Base-by-base conservation (phyloP, 495 filamentous ascomycete species). In the Aspergillus egyptiacus region DNA sequence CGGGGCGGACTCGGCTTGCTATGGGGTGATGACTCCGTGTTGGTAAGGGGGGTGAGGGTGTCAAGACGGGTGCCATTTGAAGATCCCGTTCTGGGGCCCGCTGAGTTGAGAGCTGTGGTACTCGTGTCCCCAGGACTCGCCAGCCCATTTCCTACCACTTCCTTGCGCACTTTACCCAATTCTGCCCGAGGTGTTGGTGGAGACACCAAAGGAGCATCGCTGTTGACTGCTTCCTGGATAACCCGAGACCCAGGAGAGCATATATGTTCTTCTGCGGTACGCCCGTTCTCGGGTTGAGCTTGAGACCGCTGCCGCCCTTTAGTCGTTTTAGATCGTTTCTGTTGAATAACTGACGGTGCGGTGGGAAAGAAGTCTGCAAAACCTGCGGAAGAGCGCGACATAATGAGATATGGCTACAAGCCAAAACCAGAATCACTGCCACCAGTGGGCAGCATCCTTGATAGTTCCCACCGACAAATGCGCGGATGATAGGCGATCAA, bases 321-420 rank as follows among this genome's bases (percentile, higher is more conserved):
- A 40, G 66, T 62, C 46, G 64, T 53, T 61, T 68, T 66, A 48
- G 54, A 60, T 63, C 73, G 73, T 63, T 71, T 79, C 59, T 76
- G 74, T 53, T 73, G 72, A 27, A 84, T 73, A 51, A 83, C 76
- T 41, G 78, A 81, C 54, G 90, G 87, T 54, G 90, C 90, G 64
- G 85, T 80, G 51, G 91, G 88, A 65, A 94, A 95, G 76, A 89
- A 94, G 68, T 89, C 82, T 64, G 86, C 86, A 79, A 88, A 93
- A 64, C 86, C 82, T 74, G 86, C 85, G 58, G 82, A 76, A 59
- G 85, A 81, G 74, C 84, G 85, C 78, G 88, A 86, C 86, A 87
- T 89, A 48, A 52, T 76, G 65, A 68, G 59, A 69, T 57, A 61
- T 67, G 70, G 67, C 70, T 72, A 72, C 60, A 64, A 64, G 65